Evolutionary conservation across 768 basidiomycete species (phyloP).

Genomic region (Naganishia vishniacii): DNA sequence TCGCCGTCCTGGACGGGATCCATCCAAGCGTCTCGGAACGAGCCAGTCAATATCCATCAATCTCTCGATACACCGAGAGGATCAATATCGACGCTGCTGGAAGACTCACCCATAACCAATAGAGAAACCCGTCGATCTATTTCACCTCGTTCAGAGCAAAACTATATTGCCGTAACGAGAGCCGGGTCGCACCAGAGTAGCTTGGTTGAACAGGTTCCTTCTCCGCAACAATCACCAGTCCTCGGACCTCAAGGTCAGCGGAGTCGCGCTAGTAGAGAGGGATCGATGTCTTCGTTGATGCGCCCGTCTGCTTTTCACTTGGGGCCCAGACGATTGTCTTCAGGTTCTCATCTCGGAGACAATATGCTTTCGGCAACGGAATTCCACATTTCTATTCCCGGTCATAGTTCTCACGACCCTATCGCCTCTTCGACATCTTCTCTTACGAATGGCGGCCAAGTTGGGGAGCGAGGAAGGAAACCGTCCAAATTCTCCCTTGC

Average conservation of each 20-base stretch:
- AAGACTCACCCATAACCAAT: background rate
- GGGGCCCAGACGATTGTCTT: background rate
- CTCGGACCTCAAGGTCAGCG: constrained; percentile 4
- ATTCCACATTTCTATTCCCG: background rate
- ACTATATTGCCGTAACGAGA: constrained; percentile 2
- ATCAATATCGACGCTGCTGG: constrained; percentile 2
- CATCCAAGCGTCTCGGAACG: background rate
- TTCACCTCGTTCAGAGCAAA: constrained; percentile 4
- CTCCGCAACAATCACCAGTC: constrained; percentile 8
- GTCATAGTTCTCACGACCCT: background rate
- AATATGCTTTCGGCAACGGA: constrained; percentile 10
- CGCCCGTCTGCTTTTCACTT: background rate
- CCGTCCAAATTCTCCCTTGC: constrained; percentile 40
- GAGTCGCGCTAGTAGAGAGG: constrained; percentile 8
- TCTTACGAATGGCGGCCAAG: background rate
- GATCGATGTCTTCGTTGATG: constrained; percentile 5
- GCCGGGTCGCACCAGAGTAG: constrained; percentile 19
- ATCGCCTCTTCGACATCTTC: constrained; percentile 16
- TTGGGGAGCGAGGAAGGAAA: constrained; percentile 32
- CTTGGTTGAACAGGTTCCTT: constrained; percentile 18
- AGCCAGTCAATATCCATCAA: background rate
- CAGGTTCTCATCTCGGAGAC: background rate
- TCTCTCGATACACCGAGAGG: constrained; percentile 5
- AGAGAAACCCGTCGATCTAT: background rate
- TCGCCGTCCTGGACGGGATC: background rate